Evolutionary conservation across 208 protist species (phyloP), one percentile per base, ranked within the genome.

Genomic region (Wallacemonas sp.): DNA sequence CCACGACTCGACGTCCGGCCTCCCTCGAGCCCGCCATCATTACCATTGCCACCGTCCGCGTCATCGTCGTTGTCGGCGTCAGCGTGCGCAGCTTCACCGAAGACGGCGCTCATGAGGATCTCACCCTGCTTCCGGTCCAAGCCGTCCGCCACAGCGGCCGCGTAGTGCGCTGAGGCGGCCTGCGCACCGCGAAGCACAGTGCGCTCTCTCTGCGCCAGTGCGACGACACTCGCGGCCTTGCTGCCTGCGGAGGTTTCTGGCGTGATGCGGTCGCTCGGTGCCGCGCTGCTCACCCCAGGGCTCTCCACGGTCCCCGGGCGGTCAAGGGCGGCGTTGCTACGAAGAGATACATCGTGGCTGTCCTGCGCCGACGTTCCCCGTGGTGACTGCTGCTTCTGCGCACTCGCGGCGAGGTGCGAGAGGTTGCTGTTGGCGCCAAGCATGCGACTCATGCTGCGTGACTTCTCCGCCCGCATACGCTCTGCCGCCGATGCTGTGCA

Each of bases 401-500:
- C 50, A 21, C 17, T 37, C 0, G 29, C 32, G 9, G 50, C 50
- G 5, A 57, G 32, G 21, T 13, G 8, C 1, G 50, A 34, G 29
- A 57, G 29, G n/a, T 32, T 57, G 3, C 30, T 39, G 30, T 57
- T 57, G 24, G 50, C 24, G 30, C 50, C 50, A n/a, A 57, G 30
- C 19, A 57, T 34, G 50, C 32, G 32, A 24, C 34, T 24, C 55
- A 62, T 62, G 37, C 46, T 42, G 26, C 46, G 8, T 19, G 15
- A 24, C 55, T 62, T 36, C 36, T 48, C 37, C 36, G 13, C 24
- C 8, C 21, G 17, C 55, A 62, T 62, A 21, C 29, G 27, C 39
- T 62, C 24, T n/a, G 39, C 38, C 4, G 55, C 38, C 3, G 55
- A 62, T 21, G 55, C 55, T 5, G 55, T 62, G 37, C 55, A 62